A percentile compares a stretch with the other conserved stretches of the same genome.
These are phyloP conservation scores for Colletotrichum aenigma DNA, from an alignment of 2,329 filamentous ascomycete genomes.

Conservation along the genomic window DNA sequence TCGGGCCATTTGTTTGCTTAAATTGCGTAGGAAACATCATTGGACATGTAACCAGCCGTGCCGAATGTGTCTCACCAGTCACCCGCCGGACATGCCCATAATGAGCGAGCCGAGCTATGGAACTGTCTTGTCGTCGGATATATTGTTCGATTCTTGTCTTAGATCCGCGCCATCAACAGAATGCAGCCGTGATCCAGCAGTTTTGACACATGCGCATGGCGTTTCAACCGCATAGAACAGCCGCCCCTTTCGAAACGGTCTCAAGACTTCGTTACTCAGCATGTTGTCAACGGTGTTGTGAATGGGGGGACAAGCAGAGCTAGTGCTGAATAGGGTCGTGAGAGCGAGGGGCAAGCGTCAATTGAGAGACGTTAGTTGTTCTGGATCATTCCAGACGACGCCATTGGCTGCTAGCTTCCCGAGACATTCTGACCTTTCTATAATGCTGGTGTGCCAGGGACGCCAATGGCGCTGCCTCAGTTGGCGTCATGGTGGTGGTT, in stretches of 20 bases:
- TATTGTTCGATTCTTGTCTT: neutral
- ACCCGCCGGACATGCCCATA: neutral
- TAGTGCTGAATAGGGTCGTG: constrained; percentile 3
- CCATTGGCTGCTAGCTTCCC: neutral
- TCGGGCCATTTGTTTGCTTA: neutral
- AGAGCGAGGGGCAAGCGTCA: neutral
- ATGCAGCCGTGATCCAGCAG: neutral
- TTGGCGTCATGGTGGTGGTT: neutral
- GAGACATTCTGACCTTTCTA: neutral
- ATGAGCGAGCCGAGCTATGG: neutral
- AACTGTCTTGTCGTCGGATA: neutral
- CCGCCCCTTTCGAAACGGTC: neutral
- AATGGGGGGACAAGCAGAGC: neutral
- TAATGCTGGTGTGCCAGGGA: neutral
- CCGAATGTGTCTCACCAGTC: neutral
- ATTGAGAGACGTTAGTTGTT: neutral
- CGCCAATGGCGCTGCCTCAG: neutral
- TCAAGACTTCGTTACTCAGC: neutral
- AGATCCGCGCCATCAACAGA: neutral
- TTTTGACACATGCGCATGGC: neutral
- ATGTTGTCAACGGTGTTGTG: neutral
- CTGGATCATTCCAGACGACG: neutral
- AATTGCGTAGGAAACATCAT: neutral
- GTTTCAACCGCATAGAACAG: neutral
- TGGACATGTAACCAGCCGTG: neutral